These are phyloP conservation scores for Erythrobasidium hasegawianum DNA, from an alignment of 1,284 basidiomycete genomes.

Conservation along the genomic window DNA sequence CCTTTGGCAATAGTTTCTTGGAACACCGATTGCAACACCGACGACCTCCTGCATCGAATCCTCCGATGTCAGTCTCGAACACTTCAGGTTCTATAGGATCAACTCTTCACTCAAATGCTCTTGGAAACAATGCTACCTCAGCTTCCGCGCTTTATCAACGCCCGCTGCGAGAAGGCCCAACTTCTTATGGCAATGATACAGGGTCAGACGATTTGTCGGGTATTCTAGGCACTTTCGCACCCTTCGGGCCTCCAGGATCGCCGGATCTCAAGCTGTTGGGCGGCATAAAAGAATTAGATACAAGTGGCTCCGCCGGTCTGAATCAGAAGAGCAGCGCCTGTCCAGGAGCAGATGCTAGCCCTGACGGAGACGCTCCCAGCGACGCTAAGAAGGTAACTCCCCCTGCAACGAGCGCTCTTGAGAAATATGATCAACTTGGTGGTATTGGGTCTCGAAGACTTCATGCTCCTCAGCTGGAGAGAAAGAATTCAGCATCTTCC, in stretches of 20 bases:
- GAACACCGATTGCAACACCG: conserved; percentile 43
- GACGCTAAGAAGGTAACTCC: no score
- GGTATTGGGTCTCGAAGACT: no score
- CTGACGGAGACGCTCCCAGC: no score
- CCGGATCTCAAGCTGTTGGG: background rate
- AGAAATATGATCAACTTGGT: no score
- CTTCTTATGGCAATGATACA: background rate
- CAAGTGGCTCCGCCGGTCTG: background rate
- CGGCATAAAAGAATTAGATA: background rate
- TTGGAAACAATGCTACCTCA: conserved; percentile 2
- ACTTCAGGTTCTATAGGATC: no score
- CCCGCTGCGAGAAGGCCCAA: conserved; percentile 6
- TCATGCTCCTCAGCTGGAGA: background rate
- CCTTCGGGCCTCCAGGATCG: conserved; percentile 29
- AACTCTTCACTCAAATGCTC: no score
- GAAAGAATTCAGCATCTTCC: conserved; percentile 15
- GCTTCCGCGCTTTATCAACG: conserved; percentile 24
- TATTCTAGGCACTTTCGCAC: conserved; percentile 27
- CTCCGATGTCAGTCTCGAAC: background rate
- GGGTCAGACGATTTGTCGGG: background rate
- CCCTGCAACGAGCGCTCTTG: no score
- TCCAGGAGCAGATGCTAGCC: no score
- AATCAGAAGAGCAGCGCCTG: no score
- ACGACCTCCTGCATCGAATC: background rate
- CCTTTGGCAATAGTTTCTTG: conserved; percentile 38